phyloP scores from a whole-genome alignment of 495 filamentous ascomycete genomes.

The Patellaria atrata region DNA sequence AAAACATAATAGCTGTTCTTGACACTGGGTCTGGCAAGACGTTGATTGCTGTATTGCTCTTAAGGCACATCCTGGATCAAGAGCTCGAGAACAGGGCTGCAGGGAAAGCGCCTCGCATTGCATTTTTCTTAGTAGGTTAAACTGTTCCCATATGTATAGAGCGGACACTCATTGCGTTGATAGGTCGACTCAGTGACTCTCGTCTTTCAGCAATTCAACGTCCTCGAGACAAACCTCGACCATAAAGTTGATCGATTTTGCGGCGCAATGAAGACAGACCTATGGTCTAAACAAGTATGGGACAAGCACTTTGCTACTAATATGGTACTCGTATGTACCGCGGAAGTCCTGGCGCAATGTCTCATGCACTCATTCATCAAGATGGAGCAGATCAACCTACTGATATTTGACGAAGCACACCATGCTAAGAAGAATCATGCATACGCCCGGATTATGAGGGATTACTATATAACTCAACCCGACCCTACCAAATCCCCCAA shows the following conservation, averaged over 20 bases:
- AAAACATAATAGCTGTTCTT: slow-evolving; percentile 91
- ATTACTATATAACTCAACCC: slow-evolving; percentile 50
- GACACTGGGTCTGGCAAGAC: slow-evolving; percentile 98
- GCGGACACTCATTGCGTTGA: slow-evolving; percentile 1
- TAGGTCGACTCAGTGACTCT: slow-evolving; percentile 79
- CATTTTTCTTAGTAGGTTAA: slow-evolving; percentile 69
- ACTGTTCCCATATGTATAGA: neutral
- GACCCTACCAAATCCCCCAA: slow-evolving; percentile 44
- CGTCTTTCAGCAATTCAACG: slow-evolving; percentile 78
- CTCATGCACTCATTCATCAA: slow-evolving; percentile 68
- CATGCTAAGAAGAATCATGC: slow-evolving; percentile 91
- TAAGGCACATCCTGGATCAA: slow-evolving; percentile 61
- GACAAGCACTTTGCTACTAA: slow-evolving; percentile 47
- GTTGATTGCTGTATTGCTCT: slow-evolving; percentile 76
- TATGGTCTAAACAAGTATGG: slow-evolving; percentile 59
- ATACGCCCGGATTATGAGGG: slow-evolving; percentile 85
- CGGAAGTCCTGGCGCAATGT: slow-evolving; percentile 66
- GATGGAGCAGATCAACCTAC: slow-evolving; percentile 74
- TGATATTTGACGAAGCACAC: slow-evolving; percentile 95
- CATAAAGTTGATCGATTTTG: slow-evolving; percentile 65
- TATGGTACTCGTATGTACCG: slow-evolving; percentile 89
- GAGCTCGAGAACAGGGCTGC: slow-evolving; percentile 57
- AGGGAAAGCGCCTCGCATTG: slow-evolving; percentile 47
- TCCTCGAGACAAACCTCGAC: slow-evolving; percentile 71
- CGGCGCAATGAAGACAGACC: slow-evolving; percentile 54